Evolutionary conservation across 805 yeast genomes (phyloP).

Genomic region (Hemisphaericaspora nanyangensis): DNA sequence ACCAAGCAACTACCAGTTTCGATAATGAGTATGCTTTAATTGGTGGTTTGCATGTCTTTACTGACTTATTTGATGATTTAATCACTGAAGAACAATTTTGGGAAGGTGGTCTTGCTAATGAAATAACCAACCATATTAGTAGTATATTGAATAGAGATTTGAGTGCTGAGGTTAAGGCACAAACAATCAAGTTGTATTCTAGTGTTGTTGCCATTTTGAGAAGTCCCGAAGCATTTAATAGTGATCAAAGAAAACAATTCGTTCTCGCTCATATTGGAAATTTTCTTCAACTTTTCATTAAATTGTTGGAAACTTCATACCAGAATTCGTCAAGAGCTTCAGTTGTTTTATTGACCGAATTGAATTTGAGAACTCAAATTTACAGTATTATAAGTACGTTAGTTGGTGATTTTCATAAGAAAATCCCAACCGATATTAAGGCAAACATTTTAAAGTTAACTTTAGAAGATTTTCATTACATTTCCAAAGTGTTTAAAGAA

Average conservation of each 20-base stretch:
- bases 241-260: constrained; percentile 31
- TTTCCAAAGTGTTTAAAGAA: constrained; percentile 12
- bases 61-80: constrained; percentile 81
- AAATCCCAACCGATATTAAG: constrained; percentile 16
- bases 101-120: constrained; percentile 62
- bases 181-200: constrained; percentile 44
- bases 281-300: constrained; percentile 15
- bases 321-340: constrained; percentile 2
- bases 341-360: constrained; percentile 10
- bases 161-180: constrained; percentile 37
- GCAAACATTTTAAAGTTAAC: constrained; percentile 11
- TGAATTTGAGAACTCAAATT: constrained; percentile 23
- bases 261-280: constrained; percentile 25
- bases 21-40: constrained; percentile 30
- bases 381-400: constrained; percentile 23
- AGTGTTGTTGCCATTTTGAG: constrained; percentile 52
- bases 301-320: constrained; percentile 15
- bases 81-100: constrained; percentile 85
- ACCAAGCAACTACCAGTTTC: constrained; percentile 33
- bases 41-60: constrained; percentile 58
- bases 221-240: constrained; percentile 44
- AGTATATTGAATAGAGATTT: constrained; percentile 31
- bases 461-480: constrained; percentile 21
- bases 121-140: constrained; percentile 49
- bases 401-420: constrained; percentile 26